Evolutionary conservation across 495 filamentous ascomycete species (phyloP).

Genomic region (Aspergillus saccharolyticus): DNA sequence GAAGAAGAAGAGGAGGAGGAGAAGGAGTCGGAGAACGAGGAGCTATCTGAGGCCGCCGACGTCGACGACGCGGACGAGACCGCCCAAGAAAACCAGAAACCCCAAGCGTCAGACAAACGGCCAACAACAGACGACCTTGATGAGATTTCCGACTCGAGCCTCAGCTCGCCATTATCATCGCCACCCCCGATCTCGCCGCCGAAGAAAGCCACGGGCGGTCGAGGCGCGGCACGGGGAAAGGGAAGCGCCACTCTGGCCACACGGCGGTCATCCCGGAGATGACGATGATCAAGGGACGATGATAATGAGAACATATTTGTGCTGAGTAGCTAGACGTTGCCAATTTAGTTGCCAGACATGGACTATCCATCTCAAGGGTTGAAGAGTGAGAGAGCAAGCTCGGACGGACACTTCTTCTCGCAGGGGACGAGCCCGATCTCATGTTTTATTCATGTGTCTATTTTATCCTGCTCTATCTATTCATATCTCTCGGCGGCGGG

Average conservation of each 20-base stretch:
- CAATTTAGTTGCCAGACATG: no score
- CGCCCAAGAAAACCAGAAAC: not conserved
- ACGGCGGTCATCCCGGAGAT: constrained; percentile 36
- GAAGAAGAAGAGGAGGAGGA: constrained; percentile 17
- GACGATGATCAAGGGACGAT: constrained; percentile 14
- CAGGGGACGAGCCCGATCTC: no score
- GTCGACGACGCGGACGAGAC: not conserved
- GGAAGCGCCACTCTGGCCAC: constrained; percentile 30
- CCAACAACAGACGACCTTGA: not conserved
- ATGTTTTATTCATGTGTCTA: not conserved
- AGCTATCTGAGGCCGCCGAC: not conserved
- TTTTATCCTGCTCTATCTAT: constrained; percentile 1
- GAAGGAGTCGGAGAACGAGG: constrained; percentile 4
- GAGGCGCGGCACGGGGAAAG: constrained; percentile 3
- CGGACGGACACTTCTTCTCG: no score
- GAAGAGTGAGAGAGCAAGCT: no score
- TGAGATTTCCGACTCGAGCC: not conserved
- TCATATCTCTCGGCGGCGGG: not conserved
- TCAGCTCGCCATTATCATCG: not conserved
- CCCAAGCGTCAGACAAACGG: not conserved
- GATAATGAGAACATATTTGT: not conserved
- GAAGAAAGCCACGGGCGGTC: constrained; percentile 11
- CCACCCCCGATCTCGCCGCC: not conserved
- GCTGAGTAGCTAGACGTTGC: not conserved
- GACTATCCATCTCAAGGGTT: no score